phyloP scores from a whole-genome alignment of 768 basidiomycete species.

The Hysterangium stoloniferum region DNA sequence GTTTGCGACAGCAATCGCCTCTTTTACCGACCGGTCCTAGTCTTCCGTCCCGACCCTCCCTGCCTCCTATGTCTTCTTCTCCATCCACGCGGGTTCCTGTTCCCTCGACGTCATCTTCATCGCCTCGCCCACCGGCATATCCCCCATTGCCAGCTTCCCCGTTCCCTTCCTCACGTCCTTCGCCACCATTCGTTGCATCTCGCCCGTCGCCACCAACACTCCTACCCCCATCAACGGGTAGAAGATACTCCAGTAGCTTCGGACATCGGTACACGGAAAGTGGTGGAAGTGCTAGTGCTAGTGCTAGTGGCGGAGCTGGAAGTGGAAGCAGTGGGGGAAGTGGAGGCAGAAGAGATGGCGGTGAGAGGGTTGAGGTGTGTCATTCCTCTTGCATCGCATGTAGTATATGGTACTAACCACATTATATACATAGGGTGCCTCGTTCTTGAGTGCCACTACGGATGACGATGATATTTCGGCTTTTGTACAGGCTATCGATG shows the following conservation, averaged over 20 bases:
- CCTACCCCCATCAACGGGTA: constrained; percentile 38
- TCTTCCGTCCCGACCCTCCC: constrained; percentile 35
- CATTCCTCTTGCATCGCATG: not conserved
- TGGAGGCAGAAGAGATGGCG: constrained; percentile 24
- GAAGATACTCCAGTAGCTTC: constrained; percentile 74
- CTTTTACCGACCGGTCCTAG: constrained; percentile 27
- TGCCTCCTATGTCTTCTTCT: constrained; percentile 25
- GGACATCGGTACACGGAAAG: constrained; percentile 51
- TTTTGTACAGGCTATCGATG: constrained; percentile 72
- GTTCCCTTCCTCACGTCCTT: constrained; percentile 31
- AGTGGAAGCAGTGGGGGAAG: constrained; percentile 30
- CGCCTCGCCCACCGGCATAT: not conserved
- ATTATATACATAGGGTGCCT: constrained; percentile 27
- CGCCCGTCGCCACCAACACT: constrained; percentile 29
- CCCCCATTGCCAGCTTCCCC: not conserved
- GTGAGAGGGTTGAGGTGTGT: constrained; percentile 6
- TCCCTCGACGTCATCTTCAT: not conserved
- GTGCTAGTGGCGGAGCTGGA: constrained; percentile 19
- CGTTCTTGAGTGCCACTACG: constrained; percentile 40
- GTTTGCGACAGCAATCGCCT: constrained; percentile 40
- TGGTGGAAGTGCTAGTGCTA: constrained; percentile 17
- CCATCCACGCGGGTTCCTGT: not conserved
- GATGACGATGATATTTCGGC: constrained; percentile 75
- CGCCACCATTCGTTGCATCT: constrained; percentile 28
- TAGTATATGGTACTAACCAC: too few species aligned